A percentile compares a stretch with the other conserved stretches of the same genome.
These are phyloP conservation scores for Corymbia citriodora DNA, from an alignment of 441 rosid genomes.

Conservation along the genomic window DNA sequence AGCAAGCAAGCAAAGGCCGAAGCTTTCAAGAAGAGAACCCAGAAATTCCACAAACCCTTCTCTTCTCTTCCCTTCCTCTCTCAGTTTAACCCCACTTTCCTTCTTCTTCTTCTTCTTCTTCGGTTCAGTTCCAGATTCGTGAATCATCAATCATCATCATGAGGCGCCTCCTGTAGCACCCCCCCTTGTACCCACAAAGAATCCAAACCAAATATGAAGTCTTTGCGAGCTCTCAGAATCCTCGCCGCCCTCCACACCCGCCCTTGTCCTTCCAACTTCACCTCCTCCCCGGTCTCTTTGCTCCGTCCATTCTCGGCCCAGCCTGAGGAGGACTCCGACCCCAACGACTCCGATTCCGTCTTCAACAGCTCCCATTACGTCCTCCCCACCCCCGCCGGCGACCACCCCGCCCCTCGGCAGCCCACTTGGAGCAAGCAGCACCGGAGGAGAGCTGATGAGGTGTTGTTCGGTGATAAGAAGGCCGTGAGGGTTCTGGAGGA, in stretches of 20 bases:
- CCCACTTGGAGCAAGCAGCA: conserved; percentile 62
- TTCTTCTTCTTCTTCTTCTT: not conserved
- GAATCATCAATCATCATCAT: not conserved
- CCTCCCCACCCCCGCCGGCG: conserved; percentile 12
- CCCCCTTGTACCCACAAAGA: not conserved
- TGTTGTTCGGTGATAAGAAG: conserved; percentile 46
- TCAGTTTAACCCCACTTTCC: not conserved
- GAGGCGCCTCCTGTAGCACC: not conserved
- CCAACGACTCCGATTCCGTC: conserved; percentile 34
- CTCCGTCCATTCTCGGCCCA: conserved; percentile 54
- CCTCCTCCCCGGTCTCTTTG: conserved; percentile 5
- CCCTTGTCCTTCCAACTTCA: not conserved
- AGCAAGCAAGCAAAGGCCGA: not conserved
- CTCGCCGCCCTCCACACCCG: conserved; percentile 11
- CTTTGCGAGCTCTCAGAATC: conserved; percentile 33
- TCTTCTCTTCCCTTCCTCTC: not conserved
- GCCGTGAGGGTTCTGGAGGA: conserved; percentile 14
- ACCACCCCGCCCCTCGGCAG: conserved; percentile 11
- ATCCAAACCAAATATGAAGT: conserved; percentile 26
- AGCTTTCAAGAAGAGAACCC: not conserved
- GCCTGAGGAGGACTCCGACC: conserved; percentile 30
- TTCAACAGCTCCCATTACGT: conserved; percentile 61
- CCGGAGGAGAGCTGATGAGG: conserved; percentile 47
- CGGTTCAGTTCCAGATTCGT: not conserved
- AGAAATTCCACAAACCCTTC: not conserved